These are phyloP conservation scores for Seiridium cupressi DNA, from an alignment of 2,329 filamentous ascomycete species.

Conservation along the genomic window DNA sequence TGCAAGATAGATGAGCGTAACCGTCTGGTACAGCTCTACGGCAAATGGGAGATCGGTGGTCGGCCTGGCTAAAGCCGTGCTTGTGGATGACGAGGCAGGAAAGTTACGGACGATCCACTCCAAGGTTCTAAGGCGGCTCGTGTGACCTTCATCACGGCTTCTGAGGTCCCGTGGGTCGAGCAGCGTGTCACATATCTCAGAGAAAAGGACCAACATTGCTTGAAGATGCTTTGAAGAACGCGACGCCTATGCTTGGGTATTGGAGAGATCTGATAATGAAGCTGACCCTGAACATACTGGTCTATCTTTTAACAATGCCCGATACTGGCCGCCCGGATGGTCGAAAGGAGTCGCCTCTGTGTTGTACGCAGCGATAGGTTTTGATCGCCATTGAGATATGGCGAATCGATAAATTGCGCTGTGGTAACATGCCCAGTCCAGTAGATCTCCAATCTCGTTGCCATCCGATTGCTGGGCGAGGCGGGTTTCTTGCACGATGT, in stretches of 20 bases:
- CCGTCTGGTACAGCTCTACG: slow-evolving; percentile 16
- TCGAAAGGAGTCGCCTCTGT: neutral
- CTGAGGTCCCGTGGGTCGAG: slow-evolving; percentile 17
- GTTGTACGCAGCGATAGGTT: neutral
- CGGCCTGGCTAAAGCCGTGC: neutral
- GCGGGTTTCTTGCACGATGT: slow-evolving; percentile 12
- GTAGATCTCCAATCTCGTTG: slow-evolving; percentile 11
- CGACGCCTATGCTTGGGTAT: slow-evolving; percentile 1
- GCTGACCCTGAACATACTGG: slow-evolving; percentile 6
- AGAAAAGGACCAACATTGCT: slow-evolving; percentile 18
- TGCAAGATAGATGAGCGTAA: slow-evolving; percentile 17
- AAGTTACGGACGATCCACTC: slow-evolving; percentile 11
- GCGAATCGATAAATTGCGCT: slow-evolving; percentile 25
- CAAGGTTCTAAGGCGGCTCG: slow-evolving; percentile 11
- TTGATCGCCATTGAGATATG: slow-evolving; percentile 22
- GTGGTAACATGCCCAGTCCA: slow-evolving; percentile 29
- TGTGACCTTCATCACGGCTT: slow-evolving; percentile 13
- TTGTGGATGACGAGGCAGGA: neutral
- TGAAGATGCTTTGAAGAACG: slow-evolving; percentile 12
- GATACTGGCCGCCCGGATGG: neutral
- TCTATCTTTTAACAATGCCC: neutral
- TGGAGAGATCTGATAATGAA: neutral
- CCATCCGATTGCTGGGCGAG: slow-evolving; percentile 9
- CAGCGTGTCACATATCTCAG: slow-evolving; percentile 18
- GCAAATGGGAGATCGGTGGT: slow-evolving; percentile 3